These are phyloP conservation scores for Xylaria sp. DNA, from an alignment of 2,329 filamentous ascomycete species.

Conservation along the genomic window DNA sequence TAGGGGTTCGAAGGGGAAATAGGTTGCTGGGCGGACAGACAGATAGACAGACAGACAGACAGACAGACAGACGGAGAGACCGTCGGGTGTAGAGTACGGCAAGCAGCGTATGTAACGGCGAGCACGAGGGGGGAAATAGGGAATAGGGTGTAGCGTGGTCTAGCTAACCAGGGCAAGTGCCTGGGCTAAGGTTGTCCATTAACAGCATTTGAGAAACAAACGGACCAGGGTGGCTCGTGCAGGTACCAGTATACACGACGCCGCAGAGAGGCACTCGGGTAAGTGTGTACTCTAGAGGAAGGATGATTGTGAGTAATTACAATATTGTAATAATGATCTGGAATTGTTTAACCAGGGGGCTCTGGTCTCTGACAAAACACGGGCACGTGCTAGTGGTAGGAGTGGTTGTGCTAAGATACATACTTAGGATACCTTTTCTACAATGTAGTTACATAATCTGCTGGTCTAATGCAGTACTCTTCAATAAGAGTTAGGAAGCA, in stretches of 20 bases:
- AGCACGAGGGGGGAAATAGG: background rate
- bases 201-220: background rate
- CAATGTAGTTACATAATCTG: background rate
- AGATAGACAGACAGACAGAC: background rate
- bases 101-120: slow-evolving; percentile 9
- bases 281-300: background rate
- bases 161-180: background rate
- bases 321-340: slow-evolving; percentile 4
- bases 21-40: background rate
- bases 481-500: background rate
- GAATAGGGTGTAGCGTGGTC: no score
- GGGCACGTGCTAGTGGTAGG: slow-evolving; percentile 2
- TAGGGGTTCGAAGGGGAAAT: slow-evolving; percentile 2
- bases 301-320: background rate
- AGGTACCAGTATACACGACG: background rate
- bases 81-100: background rate
- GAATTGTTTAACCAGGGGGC: background rate
- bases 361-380: slow-evolving; percentile 6
- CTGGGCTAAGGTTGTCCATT: background rate
- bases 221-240: background rate
- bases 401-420: background rate
- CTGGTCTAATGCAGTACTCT: background rate
- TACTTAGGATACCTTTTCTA: no score
- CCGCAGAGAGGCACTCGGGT: background rate
- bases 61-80: background rate